phyloP scores from a whole-genome alignment of 1,284 basidiomycete genomes.

The Sphagnurus paluster region DNA sequence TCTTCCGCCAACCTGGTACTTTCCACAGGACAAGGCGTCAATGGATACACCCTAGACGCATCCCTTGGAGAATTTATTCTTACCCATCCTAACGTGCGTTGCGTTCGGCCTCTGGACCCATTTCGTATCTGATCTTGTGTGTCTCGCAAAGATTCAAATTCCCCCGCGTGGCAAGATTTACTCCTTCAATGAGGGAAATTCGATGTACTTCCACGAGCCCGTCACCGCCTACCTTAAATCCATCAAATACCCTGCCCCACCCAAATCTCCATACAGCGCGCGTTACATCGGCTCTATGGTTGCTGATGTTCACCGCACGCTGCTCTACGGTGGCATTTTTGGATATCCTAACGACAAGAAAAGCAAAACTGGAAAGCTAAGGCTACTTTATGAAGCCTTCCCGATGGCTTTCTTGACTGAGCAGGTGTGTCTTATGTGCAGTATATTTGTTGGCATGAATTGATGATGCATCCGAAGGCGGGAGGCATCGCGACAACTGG shows the following conservation, averaged over 20 bases:
- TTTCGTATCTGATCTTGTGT: conserved; percentile 2
- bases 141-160: conserved; percentile 73
- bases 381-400: conserved; percentile 97
- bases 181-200: conserved; percentile 99
- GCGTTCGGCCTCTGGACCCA: conserved; percentile 11
- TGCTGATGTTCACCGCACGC: conserved; percentile 94
- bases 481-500: conserved; percentile 97
- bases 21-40: conserved; percentile 94
- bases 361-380: conserved; percentile 93
- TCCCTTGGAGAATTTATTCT: conserved; percentile 98
- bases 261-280: conserved; percentile 84
- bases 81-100: conserved; percentile 88
- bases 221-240: conserved; percentile 88
- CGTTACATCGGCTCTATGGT: conserved; percentile 99
- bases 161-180: conserved; percentile 97
- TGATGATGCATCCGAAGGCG: conserved; percentile 55
- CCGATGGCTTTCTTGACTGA: conserved; percentile 98
- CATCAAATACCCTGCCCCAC: conserved; percentile 86
- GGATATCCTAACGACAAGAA: conserved; percentile 99
- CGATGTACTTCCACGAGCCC: conserved; percentile 90
- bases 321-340: conserved; percentile 98
- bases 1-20: conserved; percentile 98
- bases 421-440: conserved; percentile 59
- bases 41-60: conserved; percentile 98
- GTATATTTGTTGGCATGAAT: background rate